These are phyloP conservation scores for Cymbidium sinense DNA, from an alignment of 106 monocot genomes.

Conservation along the genomic window DNA sequence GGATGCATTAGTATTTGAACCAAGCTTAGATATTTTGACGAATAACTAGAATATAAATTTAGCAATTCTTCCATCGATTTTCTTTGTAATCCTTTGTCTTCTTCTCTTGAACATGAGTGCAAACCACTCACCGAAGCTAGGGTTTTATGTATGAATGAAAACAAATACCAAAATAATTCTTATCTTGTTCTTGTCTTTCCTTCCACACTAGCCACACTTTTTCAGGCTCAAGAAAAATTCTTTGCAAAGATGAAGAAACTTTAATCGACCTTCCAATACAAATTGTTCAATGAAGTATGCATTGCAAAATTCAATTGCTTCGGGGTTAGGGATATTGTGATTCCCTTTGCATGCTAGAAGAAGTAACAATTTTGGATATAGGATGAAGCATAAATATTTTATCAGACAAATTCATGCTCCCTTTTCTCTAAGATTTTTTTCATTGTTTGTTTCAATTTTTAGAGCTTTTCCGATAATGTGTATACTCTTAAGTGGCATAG, in stretches of 20 bases:
- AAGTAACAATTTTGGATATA: not conserved
- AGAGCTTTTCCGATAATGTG: constrained; percentile 40
- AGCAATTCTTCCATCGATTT: not conserved
- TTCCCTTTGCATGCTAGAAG: not conserved
- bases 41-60: not conserved
- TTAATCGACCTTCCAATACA: constrained; percentile 9
- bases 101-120: not conserved
- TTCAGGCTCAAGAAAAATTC: not conserved
- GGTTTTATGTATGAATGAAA: constrained; percentile 11
- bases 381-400: not conserved
- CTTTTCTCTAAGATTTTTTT: not conserved
- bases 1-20: no score
- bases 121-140: constrained; percentile 5
- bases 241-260: not conserved
- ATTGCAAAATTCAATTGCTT: not conserved
- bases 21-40: no score
- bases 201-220: not conserved
- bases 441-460: constrained; percentile 1
- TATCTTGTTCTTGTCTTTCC: not conserved
- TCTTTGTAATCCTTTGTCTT: not conserved
- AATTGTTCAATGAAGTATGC: not conserved
- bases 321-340: not conserved
- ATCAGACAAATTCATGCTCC: not conserved
- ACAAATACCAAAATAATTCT: not conserved
- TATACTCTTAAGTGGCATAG: constrained; percentile 58